These are phyloP conservation scores for Discostella stelligeroides DNA, from an alignment of 108 stramenopile genomes.

Conservation along the genomic window DNA sequence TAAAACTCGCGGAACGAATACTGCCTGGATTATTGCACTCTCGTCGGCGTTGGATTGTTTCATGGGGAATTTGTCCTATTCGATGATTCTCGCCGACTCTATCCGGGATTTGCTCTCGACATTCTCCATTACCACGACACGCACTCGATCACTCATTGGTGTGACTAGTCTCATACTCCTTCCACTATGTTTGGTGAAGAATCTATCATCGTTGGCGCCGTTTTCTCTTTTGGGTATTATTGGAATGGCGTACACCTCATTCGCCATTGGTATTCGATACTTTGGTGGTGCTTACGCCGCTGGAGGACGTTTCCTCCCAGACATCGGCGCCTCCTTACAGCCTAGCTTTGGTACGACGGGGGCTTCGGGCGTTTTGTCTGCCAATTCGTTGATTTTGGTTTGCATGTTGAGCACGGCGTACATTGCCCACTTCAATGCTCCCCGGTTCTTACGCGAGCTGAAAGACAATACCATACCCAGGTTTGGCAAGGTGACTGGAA, in stretches of 20 bases:
- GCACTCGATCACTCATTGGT: slow-evolving; percentile 64
- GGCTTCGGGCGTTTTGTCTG: slow-evolving; percentile 72
- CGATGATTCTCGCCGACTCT: slow-evolving; percentile 96
- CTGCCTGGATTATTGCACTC: slow-evolving; percentile 82
- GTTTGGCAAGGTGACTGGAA: slow-evolving; percentile 80
- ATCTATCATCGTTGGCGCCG: slow-evolving; percentile 81
- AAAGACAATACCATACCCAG: slow-evolving; percentile 89
- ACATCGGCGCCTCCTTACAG: slow-evolving; percentile 57
- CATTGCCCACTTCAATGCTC: slow-evolving; percentile 95
- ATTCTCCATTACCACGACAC: slow-evolving; percentile 67
- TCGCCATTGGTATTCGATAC: slow-evolving; percentile 81
- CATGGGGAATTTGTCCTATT: slow-evolving; percentile 87
- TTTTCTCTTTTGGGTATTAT: slow-evolving; percentile 88
- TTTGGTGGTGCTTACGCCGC: slow-evolving; percentile 78
- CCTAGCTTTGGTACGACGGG: slow-evolving; percentile 78
- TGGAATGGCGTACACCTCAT: slow-evolving; percentile 89
- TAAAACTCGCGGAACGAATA: slow-evolving; percentile 68
- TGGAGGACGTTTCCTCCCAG: slow-evolving; percentile 66
- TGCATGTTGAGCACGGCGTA: slow-evolving; percentile 96
- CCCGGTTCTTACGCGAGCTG: slow-evolving; percentile 93
- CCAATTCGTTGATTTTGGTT: slow-evolving; percentile 84
- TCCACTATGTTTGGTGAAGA: slow-evolving; percentile 93
- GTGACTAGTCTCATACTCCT: slow-evolving; percentile 83
- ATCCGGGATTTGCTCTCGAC: slow-evolving; percentile 73
- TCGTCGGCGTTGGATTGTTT: slow-evolving; percentile 90